Base-by-base conservation (phyloP, 2,329 filamentous ascomycete genomes). In the Bipolaris gigantea region DNA sequence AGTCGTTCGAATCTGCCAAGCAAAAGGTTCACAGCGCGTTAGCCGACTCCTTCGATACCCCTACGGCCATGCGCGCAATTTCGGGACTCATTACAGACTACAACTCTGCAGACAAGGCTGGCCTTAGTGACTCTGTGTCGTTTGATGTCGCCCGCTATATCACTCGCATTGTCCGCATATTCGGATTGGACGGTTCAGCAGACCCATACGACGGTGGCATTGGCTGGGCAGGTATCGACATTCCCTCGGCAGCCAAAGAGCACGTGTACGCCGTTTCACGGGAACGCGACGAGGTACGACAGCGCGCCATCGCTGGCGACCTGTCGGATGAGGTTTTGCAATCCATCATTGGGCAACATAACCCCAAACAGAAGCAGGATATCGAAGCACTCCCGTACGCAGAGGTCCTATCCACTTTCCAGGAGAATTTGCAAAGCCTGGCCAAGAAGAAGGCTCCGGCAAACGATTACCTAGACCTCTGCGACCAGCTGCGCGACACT, bases 21-120 rank as follows among this genome's bases (percentile, higher is more conserved):
- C 66, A 75, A 19, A 78, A 80, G n/a, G 75, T 88, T n/a, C 77
- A 88, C 64, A 77, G 79, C 38, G 88, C 89, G 1, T 80, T 97
- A 15, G 82, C 82, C 63, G 91, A 96, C 75, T 96, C 92, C 0
- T 96, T 97, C 72, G 89, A 97, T 74, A 97, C 92, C 0, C 86
- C 89, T 1, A 79, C 80, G 46, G 90, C 87, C 5, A 91, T 97
- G 88, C 83, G 84, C 44, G 77, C 85, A n/a, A 87, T 97, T 42
- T 85, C 86, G 2, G 85, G 90, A 51, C 77, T 97, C 21, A 87
- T 97, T 57, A 88, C 86, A 43, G 85, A 89, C 38, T 89, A 88
- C 69, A 96, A 96, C 74, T 79, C 77, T 23, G 75, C 77, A 15
- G 67, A 69, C 43, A 69, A 68, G 39, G 53, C 65, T 25, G 63